Base-by-base conservation (phyloP, 1,284 basidiomycete species). In the Cystobasidium pallidum region DNA sequence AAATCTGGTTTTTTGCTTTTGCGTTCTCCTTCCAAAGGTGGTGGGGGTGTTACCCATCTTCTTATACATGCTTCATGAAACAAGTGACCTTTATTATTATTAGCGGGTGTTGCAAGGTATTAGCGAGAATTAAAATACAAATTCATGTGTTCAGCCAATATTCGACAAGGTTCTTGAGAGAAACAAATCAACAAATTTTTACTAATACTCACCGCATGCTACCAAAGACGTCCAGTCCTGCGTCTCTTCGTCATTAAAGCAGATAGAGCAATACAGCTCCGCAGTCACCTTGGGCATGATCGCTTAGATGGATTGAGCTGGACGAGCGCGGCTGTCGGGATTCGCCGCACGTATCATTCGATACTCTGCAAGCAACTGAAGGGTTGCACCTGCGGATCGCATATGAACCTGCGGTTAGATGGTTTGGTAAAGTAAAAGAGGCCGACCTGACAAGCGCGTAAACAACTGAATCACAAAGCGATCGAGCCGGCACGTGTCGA, bases 181-280 rank as follows among this genome's bases (percentile, higher is more conserved):
- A n/a, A n/a, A n/a, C n/a, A n/a, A n/a, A n/a, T n/a, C n/a, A n/a
- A n/a, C n/a, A n/a, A n/a, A n/a, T n/a, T n/a, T n/a, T n/a, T n/a
- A n/a, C n/a, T n/a, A n/a, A 24, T 6, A 52, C 67, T 11, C 57
- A 70, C 67, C 67, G 43, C 67, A 70, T 28, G 67, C 57, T n/a
- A 61, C 34, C 8, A 70, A 43, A 21, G 43, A 43, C 11, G 59
- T 55, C 67, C 67, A 70, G 43, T 70, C 67, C n/a, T 51, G 49
- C 21, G 24, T 24, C 7, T 52, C 47, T 24, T 63, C 68, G 24
- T 55, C 61, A 21, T 34, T 26, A 8, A 63, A 26, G 34, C 59
- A 71, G 57, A 70, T 70, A 34, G 39, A 32, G 61, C 68, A 71
- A 32, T 21, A 28, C 15, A 71, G 51, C n/a, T 32, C 32, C 26